Conservation (phyloP, 495 filamentous ascomycete genomes). For the Penicillium ochrochloron region DNA sequence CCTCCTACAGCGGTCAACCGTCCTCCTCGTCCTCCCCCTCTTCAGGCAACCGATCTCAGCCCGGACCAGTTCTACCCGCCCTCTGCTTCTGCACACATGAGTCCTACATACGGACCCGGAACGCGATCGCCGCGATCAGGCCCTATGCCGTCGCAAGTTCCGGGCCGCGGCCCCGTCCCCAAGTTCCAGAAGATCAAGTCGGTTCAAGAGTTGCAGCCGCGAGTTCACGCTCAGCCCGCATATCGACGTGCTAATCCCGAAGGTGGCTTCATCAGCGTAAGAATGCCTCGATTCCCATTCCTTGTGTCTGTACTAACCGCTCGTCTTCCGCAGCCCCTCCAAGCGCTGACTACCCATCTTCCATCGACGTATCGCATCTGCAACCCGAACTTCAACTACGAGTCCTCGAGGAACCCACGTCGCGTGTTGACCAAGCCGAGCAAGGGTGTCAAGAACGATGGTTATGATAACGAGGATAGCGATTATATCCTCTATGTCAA, state of each 20-base stretch:
- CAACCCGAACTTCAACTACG: slow-evolving; percentile 98
- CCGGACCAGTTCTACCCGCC: slow-evolving; percentile 71
- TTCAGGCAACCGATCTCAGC: slow-evolving; percentile 66
- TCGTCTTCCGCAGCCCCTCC: slow-evolving; percentile 70
- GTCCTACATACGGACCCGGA: slow-evolving; percentile 72
- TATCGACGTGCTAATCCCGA: slow-evolving; percentile 95
- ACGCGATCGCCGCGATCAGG: slow-evolving; percentile 69
- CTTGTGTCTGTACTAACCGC: slow-evolving; percentile 7
- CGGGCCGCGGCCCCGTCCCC: slow-evolving; percentile 76
- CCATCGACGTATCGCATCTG: slow-evolving; percentile 97
- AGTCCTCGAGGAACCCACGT: slow-evolving; percentile 96
- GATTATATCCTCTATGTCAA: slow-evolving; percentile 99
- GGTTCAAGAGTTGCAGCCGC: slow-evolving; percentile 76
- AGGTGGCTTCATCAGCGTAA: slow-evolving; percentile 97
- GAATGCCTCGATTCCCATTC: slow-evolving; percentile 35
- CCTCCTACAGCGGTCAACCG: slow-evolving; percentile 37
- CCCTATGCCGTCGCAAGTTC: slow-evolving; percentile 47
- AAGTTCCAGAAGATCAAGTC: slow-evolving; percentile 80
- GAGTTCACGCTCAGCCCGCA: slow-evolving; percentile 82
- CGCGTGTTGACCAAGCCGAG: slow-evolving; percentile 98
- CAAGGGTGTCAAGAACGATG: slow-evolving; percentile 98
- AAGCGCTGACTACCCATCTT: slow-evolving; percentile 92
- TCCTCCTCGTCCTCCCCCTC: slow-evolving; percentile 64
- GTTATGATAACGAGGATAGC: slow-evolving; percentile 98
- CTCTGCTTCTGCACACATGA: slow-evolving; percentile 69